A percentile compares a stretch with the other conserved stretches of the same genome.
Evolutionary conservation across 2,329 filamentous ascomycete genomes (phyloP).

Genomic region (Colletotrichum salicis): DNA sequence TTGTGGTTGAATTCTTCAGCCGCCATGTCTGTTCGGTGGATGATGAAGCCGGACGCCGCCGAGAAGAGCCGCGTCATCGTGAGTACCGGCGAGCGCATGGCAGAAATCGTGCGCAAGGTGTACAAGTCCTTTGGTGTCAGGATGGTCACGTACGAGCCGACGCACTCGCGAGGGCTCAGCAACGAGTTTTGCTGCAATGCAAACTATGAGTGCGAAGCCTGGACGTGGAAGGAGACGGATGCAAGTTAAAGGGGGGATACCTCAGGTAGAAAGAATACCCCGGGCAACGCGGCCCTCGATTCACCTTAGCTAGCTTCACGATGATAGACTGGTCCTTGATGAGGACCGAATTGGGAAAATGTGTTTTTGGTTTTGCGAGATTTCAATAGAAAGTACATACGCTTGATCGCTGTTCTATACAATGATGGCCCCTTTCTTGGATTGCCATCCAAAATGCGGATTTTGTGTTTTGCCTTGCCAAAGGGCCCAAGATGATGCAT

Average conservation of each 20-base stretch:
- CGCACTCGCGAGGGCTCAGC: constrained; percentile 77
- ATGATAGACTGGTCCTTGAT: not conserved
- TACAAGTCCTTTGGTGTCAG: constrained; percentile 71
- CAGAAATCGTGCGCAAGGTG: constrained; percentile 70
- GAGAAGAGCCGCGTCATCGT: constrained; percentile 63
- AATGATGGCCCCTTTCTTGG: constrained; percentile 7
- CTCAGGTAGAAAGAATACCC: not conserved
- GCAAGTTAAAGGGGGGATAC: constrained; percentile 2
- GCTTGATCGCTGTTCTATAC: constrained; percentile 27
- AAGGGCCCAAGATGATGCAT: constrained; percentile 13
- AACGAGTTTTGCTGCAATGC: constrained; percentile 86
- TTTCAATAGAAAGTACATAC: constrained; percentile 10
- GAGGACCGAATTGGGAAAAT: not conserved
- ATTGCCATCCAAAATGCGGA: constrained; percentile 19
- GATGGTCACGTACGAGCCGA: constrained; percentile 75
- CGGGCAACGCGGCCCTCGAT: not conserved
- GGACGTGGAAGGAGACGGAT: constrained; percentile 52
- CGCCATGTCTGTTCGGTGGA: constrained; percentile 80
- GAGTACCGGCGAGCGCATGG: constrained; percentile 84
- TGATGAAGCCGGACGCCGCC: constrained; percentile 58
- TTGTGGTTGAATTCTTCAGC: constrained; percentile 53
- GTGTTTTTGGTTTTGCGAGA: not conserved
- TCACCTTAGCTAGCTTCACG: too few species aligned
- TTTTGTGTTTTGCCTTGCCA: not conserved
- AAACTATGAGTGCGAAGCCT: constrained; percentile 74